These are phyloP conservation scores for Bryoerythrophyllum caledonicum DNA, from an alignment of 225 moss, liverwort and hornwort species.

Conservation along the genomic window DNA sequence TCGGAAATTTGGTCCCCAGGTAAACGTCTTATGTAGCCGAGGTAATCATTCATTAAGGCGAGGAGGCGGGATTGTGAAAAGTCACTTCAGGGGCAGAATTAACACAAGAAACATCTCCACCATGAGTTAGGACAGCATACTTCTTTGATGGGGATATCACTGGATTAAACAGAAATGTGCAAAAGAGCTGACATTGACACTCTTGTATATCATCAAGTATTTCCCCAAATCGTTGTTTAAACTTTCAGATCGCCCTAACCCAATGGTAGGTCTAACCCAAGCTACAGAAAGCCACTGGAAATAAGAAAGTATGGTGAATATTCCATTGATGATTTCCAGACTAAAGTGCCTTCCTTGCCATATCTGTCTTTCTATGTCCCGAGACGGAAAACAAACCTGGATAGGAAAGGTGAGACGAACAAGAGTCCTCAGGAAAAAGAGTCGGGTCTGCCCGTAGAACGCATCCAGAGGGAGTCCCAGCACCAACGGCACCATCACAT, in stretches of 20 bases:
- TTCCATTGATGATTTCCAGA: background rate
- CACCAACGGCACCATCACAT: constrained; percentile 75
- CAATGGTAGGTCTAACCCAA: constrained; percentile 23
- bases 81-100: too few species aligned
- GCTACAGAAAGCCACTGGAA: constrained; percentile 17
- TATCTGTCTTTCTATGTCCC: background rate
- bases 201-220: constrained; percentile 6
- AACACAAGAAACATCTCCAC: background rate
- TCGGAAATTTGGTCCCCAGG: constrained; percentile 4
- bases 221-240: constrained; percentile 4
- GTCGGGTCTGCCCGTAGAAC: constrained; percentile 70
- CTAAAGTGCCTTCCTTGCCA: background rate
- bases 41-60: too few species aligned
- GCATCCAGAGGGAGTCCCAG: constrained; percentile 80
- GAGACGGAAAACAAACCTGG: constrained; percentile 63
- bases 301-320: background rate
- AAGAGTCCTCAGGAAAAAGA: constrained; percentile 84
- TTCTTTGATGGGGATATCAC: background rate
- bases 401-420: constrained; percentile 79
- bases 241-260: constrained; percentile 7
- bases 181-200: background rate
- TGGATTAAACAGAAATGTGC: background rate
- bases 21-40: too few species aligned
- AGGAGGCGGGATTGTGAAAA: too few species aligned
- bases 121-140: constrained; percentile 1